Evolutionary conservation across 495 filamentous ascomycete species (phyloP).

Genomic region (Podospora australis): DNA sequence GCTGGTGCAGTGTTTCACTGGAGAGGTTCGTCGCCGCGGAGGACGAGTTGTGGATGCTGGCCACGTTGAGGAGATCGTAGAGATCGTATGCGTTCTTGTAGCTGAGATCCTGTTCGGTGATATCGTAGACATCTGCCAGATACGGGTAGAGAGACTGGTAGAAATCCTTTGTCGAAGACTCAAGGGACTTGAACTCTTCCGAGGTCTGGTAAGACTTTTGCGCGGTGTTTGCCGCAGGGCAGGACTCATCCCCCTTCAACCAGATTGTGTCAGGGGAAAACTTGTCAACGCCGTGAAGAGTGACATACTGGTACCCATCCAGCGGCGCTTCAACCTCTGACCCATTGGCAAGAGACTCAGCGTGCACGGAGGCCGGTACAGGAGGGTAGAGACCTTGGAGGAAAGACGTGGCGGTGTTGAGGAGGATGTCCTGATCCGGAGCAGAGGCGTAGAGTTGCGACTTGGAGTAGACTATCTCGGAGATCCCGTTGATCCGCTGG

Average conservation of each 20-base stretch:
- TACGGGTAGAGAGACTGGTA: constrained; percentile 13
- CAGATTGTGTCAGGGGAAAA: constrained; percentile 17
- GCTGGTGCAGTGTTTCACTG: constrained; percentile 9
- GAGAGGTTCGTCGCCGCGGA: constrained; percentile 4
- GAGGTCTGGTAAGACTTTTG: background rate
- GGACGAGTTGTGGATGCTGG: constrained; percentile 14
- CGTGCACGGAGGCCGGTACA: background rate
- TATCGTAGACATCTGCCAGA: constrained; percentile 6
- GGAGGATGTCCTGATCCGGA: constrained; percentile 16
- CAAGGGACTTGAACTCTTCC: constrained; percentile 5
- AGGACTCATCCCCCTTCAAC: constrained; percentile 19
- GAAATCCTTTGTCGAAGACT: constrained; percentile 12
- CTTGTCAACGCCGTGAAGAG: constrained; percentile 14
- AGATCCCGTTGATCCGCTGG: constrained; percentile 16
- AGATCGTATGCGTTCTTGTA: constrained; percentile 19
- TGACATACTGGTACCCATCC: constrained; percentile 20
- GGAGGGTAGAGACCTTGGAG: constrained; percentile 22
- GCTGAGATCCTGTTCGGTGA: constrained; percentile 3
- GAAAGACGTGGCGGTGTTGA: constrained; percentile 19
- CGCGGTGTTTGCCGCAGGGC: constrained; percentile 9
- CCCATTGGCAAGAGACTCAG: constrained; percentile 15
- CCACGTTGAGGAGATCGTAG: constrained; percentile 21
- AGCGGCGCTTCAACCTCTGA: constrained; percentile 11
- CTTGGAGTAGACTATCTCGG: constrained; percentile 12
- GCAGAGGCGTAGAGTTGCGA: constrained; percentile 19